Base-by-base conservation (phyloP, 2,329 filamentous ascomycete genomes). In the Alternaria alternata region DNA sequence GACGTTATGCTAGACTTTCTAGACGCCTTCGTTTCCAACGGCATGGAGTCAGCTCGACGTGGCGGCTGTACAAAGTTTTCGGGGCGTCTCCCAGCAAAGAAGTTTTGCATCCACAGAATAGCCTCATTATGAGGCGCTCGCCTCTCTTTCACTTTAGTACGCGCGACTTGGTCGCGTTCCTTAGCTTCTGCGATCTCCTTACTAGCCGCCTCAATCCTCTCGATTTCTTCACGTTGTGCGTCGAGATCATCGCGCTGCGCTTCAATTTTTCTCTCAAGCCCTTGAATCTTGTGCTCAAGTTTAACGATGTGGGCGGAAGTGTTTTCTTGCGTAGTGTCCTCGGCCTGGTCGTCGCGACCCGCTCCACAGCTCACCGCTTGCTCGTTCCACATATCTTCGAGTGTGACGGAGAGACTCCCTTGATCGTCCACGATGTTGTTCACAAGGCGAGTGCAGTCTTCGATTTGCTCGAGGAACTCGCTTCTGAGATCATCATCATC, bases 21-120 rank as follows among this genome's bases (percentile, higher is more conserved):
- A 6, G 44, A 7, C n/a, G 3, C 1, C 44, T 1, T 47, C 6
- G 44, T 8, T 6, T 47, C 44, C 30, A 32, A 9, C 11, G 44
- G 44, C 44, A 47, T 47, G 26, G 44, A 47, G 5, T 47, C 44
- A 14, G 44, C 44, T 47, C 44, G 44, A 47, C 44, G 44, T 20
- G 26, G 26, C 20, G 12, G 26, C 7, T 28, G 44, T 20, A 14
- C 4, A 1, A 8, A 14, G 5, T 47, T 24, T 32, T 9, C 11
- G 7, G 26, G 3, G 9, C 7, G 8, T 47, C 44, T 47, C 20
- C 1, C 1, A 1, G 26, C 26, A 1, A 32, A 32, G n/a, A 47
- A 47, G 1, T 47, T 20, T 20, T 11, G 28, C 44, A 47, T 47
- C 44, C 44, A 47, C 44, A 5, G 1, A 5, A 18, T 12, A 5